These are phyloP conservation scores for Mucor circinelloides DNA, from an alignment of 371 early-diverging fungal genomes.

Conservation along the genomic window DNA sequence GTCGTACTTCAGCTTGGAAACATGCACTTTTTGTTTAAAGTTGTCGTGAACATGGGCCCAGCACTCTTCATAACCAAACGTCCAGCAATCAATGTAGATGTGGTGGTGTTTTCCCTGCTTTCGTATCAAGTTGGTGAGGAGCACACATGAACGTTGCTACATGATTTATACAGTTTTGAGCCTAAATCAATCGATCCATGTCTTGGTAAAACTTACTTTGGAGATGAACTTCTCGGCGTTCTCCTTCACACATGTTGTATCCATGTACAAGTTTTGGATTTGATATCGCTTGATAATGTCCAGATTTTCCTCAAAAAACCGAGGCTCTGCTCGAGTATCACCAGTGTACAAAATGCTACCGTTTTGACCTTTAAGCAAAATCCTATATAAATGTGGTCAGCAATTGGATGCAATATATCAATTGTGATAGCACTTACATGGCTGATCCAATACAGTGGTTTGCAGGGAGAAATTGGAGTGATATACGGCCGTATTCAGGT, in stretches of 20 bases:
- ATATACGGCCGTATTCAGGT: conserved; percentile 25
- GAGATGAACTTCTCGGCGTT: conserved; percentile 29
- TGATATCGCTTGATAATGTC: conserved; percentile 11
- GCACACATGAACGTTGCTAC: conserved; percentile 25
- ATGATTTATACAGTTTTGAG: background rate
- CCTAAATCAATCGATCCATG: background rate
- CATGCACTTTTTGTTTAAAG: conserved; percentile 41
- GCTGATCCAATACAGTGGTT: conserved; percentile 53
- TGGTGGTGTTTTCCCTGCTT: conserved; percentile 27
- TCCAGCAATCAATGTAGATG: conserved; percentile 49
- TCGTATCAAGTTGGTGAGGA: conserved; percentile 32
- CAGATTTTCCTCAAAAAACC: conserved; percentile 24
- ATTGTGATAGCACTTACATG: conserved; percentile 25
- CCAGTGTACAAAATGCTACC: conserved; percentile 47
- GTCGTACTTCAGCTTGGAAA: conserved; percentile 33
- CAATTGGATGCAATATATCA: background rate
- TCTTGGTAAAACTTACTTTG: conserved; percentile 21
- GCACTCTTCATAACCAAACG: conserved; percentile 49
- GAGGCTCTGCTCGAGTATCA: conserved; percentile 40
- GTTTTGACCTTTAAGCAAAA: conserved; percentile 41
- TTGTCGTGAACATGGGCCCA: conserved; percentile 36
- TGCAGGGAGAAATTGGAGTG: conserved; percentile 36
- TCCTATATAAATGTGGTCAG: conserved; percentile 13
- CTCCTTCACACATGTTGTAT: conserved; percentile 44
- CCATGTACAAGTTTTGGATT: conserved; percentile 45